A percentile compares a stretch with the other conserved stretches of the same genome.
These are phyloP conservation scores for Backusella tarrabulga DNA, from an alignment of 192 early-diverging fungal species.

Conservation along the genomic window DNA sequence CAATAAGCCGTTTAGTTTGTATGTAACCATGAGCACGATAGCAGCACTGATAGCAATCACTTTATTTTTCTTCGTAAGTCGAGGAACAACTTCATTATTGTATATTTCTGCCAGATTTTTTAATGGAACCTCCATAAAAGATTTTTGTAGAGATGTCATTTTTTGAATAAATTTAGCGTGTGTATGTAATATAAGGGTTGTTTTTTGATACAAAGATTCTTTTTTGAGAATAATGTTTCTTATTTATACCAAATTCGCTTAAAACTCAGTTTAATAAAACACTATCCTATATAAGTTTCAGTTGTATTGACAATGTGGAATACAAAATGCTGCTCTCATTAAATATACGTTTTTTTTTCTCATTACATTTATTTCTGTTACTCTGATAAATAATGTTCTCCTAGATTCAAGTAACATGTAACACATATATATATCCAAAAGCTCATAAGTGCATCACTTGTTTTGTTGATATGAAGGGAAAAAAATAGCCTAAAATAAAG, in stretches of 20 bases:
- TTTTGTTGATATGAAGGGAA: too few relatives aligned
- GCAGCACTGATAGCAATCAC: not conserved
- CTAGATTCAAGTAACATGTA: not conserved
- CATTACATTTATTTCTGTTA: not conserved
- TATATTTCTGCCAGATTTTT: not conserved
- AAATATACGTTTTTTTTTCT: not conserved
- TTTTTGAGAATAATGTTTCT: not conserved
- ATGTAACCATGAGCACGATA: not conserved
- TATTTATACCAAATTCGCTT: not conserved
- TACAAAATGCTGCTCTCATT: not conserved
- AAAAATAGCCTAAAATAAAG: not conserved
- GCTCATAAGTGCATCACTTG: not conserved
- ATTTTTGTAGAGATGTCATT: not conserved
- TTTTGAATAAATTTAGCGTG: not conserved
- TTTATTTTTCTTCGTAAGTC: not conserved
- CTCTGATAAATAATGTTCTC: not conserved
- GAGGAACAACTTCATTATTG: not conserved
- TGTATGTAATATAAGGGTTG: not conserved
- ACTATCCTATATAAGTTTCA: not conserved
- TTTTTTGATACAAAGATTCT: not conserved
- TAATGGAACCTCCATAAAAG: not conserved
- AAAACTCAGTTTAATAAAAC: not conserved
- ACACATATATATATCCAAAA: not conserved
- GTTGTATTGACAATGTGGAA: not conserved
- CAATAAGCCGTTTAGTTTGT: not conserved